These are phyloP conservation scores for Solanum hybrid DNA, from an alignment of 305 asterid species.

Conservation along the genomic window DNA sequence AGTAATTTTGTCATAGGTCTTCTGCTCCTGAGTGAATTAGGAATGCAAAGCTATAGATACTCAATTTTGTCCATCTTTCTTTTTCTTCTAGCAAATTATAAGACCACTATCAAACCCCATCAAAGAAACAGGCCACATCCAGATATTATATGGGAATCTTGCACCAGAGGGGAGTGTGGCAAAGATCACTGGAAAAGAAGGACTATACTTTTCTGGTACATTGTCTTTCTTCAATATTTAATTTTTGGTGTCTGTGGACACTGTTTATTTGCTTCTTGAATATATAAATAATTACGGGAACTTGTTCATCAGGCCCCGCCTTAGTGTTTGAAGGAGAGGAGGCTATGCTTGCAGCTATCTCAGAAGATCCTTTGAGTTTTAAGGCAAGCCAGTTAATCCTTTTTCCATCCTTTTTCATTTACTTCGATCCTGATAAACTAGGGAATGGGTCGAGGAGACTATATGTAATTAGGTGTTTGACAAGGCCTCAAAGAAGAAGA, in stretches of 20 bases:
- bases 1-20: slow-evolving; percentile 6
- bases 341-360: slow-evolving; percentile 76
- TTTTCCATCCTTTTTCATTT: not conserved
- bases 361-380: slow-evolving; percentile 68
- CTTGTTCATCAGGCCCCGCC: slow-evolving; percentile 56
- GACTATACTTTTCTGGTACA: slow-evolving; percentile 84
- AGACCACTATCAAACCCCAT: slow-evolving; percentile 84
- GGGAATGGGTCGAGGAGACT: not conserved
- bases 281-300: not conserved
- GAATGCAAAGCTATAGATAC: not conserved
- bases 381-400: slow-evolving; percentile 38
- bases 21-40: not conserved
- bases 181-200: slow-evolving; percentile 97
- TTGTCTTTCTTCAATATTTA: not conserved
- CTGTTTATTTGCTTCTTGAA: not conserved
- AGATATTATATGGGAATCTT: slow-evolving; percentile 79
- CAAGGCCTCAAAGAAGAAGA: not conserved
- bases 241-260: not conserved
- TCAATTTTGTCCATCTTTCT: not conserved
- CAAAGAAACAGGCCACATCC: slow-evolving; percentile 88
- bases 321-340: slow-evolving; percentile 98
- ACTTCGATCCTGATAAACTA: not conserved
- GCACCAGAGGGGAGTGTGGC: slow-evolving; percentile 99
- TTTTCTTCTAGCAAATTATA: slow-evolving; percentile 70
- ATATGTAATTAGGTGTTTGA: not conserved